Percentiles rank a stretch among this genome's conserved stretches.
Evolutionary conservation across 2,329 filamentous ascomycete genomes (phyloP).

Genomic region (Nigrospora oryzae): DNA sequence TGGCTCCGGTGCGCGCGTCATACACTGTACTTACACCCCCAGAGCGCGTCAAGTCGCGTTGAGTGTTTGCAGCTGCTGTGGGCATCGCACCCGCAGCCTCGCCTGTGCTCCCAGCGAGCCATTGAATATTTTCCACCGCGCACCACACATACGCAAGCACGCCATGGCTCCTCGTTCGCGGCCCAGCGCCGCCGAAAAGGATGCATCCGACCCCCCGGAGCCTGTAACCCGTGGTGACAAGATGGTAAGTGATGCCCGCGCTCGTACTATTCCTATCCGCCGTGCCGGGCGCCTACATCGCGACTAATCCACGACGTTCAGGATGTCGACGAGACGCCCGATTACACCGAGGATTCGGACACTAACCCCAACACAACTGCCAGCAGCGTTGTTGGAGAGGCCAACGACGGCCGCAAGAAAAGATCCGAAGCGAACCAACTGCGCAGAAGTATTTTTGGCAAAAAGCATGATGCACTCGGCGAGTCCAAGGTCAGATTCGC

Average conservation of each 20-base stretch:
- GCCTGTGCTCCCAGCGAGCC: not conserved
- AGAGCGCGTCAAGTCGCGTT: constrained; percentile 50
- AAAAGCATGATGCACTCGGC: constrained; percentile 86
- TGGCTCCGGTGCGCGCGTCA: too few species aligned
- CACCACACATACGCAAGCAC: constrained; percentile 23
- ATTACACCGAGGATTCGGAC: constrained; percentile 54
- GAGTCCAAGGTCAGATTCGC: constrained; percentile 71
- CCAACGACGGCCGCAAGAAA: constrained; percentile 71
- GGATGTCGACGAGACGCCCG: constrained; percentile 58
- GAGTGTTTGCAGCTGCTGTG: constrained; percentile 27
- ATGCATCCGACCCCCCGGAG: constrained; percentile 53
- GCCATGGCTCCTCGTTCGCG: constrained; percentile 48
- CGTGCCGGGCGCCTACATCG: not conserved
- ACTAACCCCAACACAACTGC: constrained; percentile 63
- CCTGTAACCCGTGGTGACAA: constrained; percentile 30
- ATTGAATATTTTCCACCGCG: not conserved
- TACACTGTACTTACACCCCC: not conserved
- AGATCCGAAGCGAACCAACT: constrained; percentile 83
- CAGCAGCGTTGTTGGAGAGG: constrained; percentile 79
- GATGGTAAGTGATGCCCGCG: constrained; percentile 33
- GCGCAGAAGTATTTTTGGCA: constrained; percentile 85
- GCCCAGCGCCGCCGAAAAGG: constrained; percentile 44
- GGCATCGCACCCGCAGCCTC: too few species aligned
- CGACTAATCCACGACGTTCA: not conserved
- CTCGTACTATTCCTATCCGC: constrained; percentile 2